phyloP scores from a whole-genome alignment of 768 basidiomycete genomes.

The Gloeopeniophorella convolvens region DNA sequence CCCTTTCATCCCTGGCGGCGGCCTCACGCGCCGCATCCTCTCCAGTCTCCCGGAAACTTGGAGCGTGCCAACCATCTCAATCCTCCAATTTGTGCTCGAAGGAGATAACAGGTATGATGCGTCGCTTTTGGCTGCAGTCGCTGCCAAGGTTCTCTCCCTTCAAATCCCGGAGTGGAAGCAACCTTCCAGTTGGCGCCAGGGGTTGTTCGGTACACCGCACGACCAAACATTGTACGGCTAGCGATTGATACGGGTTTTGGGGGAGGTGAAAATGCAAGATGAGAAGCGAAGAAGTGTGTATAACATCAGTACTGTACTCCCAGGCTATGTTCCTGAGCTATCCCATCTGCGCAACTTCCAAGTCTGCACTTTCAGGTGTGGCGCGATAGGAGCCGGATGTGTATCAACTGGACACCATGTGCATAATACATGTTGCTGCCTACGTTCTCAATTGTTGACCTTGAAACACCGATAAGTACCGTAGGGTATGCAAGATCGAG shows the following conservation, averaged over 20 bases:
- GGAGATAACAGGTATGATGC: constrained; percentile 80
- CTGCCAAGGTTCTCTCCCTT: constrained; percentile 40
- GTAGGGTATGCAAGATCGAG: too few species aligned
- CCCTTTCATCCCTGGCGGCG: constrained; percentile 77
- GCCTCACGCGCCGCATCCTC: constrained; percentile 62
- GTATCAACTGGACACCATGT: too few species aligned
- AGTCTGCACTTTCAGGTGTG: too few species aligned
- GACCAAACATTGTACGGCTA: constrained; percentile 69
- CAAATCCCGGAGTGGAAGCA: constrained; percentile 46
- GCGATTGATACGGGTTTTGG: constrained; percentile 9
- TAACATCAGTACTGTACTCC: neutral
- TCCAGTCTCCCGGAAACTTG: constrained; percentile 37
- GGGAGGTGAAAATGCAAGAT: neutral
- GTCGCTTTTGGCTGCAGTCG: constrained; percentile 47
- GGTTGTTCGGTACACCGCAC: constrained; percentile 66
- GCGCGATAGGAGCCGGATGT: too few species aligned
- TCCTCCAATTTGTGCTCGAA: constrained; percentile 74
- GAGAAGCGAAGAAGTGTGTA: neutral
- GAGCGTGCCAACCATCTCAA: constrained; percentile 46
- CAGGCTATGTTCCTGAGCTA: too few species aligned
- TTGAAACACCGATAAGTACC: too few species aligned
- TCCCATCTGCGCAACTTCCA: too few species aligned
- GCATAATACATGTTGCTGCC: too few species aligned
- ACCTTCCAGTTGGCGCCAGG: constrained; percentile 55
- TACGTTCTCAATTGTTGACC: too few species aligned